These are phyloP conservation scores for Setomelanomma holmii DNA, from an alignment of 2,329 filamentous ascomycete species.

Conservation along the genomic window DNA sequence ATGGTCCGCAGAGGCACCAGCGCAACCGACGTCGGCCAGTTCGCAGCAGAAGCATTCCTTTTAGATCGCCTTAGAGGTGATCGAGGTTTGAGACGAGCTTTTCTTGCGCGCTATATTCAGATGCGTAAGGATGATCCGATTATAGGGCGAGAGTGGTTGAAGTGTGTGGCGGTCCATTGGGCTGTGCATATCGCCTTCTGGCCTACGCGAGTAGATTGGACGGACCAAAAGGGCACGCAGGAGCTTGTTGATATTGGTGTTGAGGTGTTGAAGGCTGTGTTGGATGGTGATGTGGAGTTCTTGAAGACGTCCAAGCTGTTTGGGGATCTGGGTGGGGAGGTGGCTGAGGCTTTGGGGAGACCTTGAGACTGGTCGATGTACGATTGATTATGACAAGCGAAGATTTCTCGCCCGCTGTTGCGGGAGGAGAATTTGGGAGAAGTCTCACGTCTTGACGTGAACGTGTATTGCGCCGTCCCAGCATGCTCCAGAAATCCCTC, in stretches of 20 bases:
- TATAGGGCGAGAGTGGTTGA: slow-evolving; percentile 29
- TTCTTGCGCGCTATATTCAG: slow-evolving; percentile 36
- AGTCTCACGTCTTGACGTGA: too few species aligned
- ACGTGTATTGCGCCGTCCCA: too few species aligned
- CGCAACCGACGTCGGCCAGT: slow-evolving; percentile 49
- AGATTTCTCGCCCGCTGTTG: too few species aligned
- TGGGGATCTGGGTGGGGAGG: slow-evolving; percentile 13
- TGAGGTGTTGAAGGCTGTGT: slow-evolving; percentile 15
- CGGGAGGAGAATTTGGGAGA: too few species aligned
- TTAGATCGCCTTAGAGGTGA: slow-evolving; percentile 44
- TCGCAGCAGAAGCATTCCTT: slow-evolving; percentile 47
- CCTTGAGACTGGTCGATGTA: too few species aligned
- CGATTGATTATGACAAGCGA: too few species aligned
- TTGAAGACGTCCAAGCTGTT: slow-evolving; percentile 21
- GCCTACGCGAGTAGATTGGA: slow-evolving; percentile 43
- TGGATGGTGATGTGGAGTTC: slow-evolving; percentile 28
- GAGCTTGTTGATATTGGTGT: slow-evolving; percentile 35
- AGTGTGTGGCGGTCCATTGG: slow-evolving; percentile 42
- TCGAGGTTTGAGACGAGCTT: slow-evolving; percentile 33
- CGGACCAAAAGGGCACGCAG: slow-evolving; percentile 29
- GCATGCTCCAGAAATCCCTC: too few species aligned
- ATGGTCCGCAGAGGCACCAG: slow-evolving; percentile 34
- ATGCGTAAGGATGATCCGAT: neutral
- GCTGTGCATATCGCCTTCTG: slow-evolving; percentile 46
- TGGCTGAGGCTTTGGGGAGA: too few species aligned